These are phyloP conservation scores for Nakataea oryzae DNA, from an alignment of 2,329 filamentous ascomycete genomes.

Conservation along the genomic window DNA sequence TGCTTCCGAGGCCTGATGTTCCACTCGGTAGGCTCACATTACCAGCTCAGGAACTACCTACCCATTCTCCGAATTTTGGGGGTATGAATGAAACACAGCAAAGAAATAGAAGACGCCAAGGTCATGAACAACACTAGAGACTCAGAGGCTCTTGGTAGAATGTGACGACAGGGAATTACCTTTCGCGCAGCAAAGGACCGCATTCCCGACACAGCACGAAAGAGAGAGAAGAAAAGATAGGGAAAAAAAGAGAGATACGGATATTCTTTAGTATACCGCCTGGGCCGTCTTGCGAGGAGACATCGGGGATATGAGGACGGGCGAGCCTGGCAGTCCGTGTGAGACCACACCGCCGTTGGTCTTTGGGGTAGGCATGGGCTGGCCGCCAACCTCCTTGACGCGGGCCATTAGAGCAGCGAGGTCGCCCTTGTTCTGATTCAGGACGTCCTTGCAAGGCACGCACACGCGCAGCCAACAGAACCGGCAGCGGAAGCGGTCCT, in stretches of 20 bases:
- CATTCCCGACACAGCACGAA: too few species aligned
- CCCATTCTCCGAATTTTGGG: background rate
- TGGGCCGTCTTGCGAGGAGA: too few species aligned
- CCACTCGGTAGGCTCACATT: background rate
- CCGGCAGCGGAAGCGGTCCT: conserved; percentile 34
- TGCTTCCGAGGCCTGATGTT: background rate
- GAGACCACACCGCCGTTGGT: background rate
- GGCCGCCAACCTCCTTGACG: conserved; percentile 1
- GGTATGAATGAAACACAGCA: background rate
- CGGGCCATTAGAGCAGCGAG: conserved; percentile 29
- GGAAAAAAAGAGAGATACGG: background rate
- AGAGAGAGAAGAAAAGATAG: background rate
- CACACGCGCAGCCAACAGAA: conserved; percentile 44
- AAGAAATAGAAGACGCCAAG: background rate
- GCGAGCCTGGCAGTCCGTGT: background rate
- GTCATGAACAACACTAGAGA: background rate
- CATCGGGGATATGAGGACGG: background rate
- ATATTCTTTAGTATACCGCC: background rate
- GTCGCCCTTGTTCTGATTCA: conserved; percentile 31
- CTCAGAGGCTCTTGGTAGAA: background rate
- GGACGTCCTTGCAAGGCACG: conserved; percentile 29
- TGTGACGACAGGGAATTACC: background rate
- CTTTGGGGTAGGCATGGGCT: background rate
- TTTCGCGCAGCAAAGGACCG: background rate
- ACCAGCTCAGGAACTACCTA: background rate